Base-by-base conservation (phyloP, 257 asterid species). In the Primulina eburnea region DNA sequence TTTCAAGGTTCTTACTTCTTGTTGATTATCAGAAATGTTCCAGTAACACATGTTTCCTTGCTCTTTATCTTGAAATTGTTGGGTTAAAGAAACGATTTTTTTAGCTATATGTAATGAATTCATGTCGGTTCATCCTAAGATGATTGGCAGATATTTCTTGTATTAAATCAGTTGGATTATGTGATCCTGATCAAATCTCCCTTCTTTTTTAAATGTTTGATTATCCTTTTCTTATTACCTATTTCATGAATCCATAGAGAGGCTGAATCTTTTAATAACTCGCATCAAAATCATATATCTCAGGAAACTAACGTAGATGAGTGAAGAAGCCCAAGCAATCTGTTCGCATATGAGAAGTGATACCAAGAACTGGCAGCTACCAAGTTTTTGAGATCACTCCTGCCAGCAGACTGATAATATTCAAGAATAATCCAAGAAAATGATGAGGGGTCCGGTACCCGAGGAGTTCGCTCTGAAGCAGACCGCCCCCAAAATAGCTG, bases 401-500 rank as follows among this genome's bases (percentile, higher is more conserved):
- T 28, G 30, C 34, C 37, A 38, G 43, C 16, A 21, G 55, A 32
- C 3, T 29, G n/a, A 56, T 9, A 35, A 33, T 60, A 71, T 68
- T 7, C 6, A 18, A 32, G 32, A 53, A 73, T 38, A 52, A 38
- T 75, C 12, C 62, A 68, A 59, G 64, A 86, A 68, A 64, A 89
- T 89, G 95, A 69, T 65, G 67, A 83, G 75, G 86, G 69, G 58
- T 35, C 76, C 79, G 26, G 64, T 28, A 58, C 65, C 80, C 7
- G 95, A 87, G 14, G 97, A 92, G 80, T 92, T 81, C 43, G 86
- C 88, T 35, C 75, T 92, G 37, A 92, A 81, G 87, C 95, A 79
- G 63, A 89, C 98, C 4, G 68, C 95, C 28, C 98, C 98, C 0
- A 92, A 89, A 60, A 92, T 92, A 4, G 88, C 78, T 2, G 92